phyloP scores from a whole-genome alignment of 139 green algal genomes.

The Eudorina sp. region DNA sequence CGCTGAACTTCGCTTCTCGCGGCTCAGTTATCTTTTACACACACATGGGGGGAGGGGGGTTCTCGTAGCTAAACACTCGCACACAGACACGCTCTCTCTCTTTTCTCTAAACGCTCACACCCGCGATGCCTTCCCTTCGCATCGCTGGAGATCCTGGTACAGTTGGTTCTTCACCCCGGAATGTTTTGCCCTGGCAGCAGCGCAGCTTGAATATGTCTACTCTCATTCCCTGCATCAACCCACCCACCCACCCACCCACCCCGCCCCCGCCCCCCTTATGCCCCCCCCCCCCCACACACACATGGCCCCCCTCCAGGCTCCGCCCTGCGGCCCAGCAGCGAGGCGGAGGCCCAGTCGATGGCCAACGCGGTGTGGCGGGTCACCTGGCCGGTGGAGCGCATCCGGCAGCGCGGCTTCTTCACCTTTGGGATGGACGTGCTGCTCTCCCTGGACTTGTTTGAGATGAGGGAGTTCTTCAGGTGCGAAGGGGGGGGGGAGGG shows the following conservation, averaged over 20 bases:
- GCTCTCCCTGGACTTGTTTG: conserved; percentile 83
- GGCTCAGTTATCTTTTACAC: too few relatives aligned
- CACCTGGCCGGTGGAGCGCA: conserved; percentile 90
- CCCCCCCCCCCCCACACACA: not conserved
- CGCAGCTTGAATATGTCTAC: too few relatives aligned
- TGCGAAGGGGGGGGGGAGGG: not conserved
- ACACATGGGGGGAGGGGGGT: too few relatives aligned
- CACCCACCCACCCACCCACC: not conserved
- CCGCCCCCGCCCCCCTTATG: not conserved
- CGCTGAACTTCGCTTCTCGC: too few relatives aligned
- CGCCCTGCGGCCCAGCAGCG: conserved; percentile 46
- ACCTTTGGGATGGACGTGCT: conserved; percentile 97
- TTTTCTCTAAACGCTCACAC: too few relatives aligned
- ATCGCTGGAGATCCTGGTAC: too few relatives aligned
- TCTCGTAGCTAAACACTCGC: too few relatives aligned
- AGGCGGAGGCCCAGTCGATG: conserved; percentile 71
- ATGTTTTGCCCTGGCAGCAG: too few relatives aligned
- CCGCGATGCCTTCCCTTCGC: too few relatives aligned
- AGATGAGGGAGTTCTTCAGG: conserved; percentile 90
- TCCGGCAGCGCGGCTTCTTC: conserved; percentile 96
- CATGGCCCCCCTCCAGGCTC: conserved; percentile 5
- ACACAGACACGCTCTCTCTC: too few relatives aligned
- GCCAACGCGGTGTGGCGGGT: conserved; percentile 83
- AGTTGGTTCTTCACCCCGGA: too few relatives aligned
- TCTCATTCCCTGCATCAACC: not conserved